Evolutionary conservation across 306 rosid species (phyloP), one percentile per base, ranked within the genome.

Genomic region (Fragaria ananassa): DNA sequence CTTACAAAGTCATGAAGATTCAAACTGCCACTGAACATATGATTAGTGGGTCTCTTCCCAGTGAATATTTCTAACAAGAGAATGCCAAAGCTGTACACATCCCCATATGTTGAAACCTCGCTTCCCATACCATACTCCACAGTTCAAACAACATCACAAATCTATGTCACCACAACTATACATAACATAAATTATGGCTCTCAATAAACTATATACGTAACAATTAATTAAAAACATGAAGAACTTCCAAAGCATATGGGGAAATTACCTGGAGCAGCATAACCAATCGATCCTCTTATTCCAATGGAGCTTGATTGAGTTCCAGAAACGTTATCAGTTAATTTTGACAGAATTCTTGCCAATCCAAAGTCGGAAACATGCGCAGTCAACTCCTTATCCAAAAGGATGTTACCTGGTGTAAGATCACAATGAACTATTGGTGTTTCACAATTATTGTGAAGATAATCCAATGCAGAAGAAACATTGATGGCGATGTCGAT

Each of bases 301-400:
- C 13, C 62, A 21, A 56, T 21, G 14, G 62, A 56, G 29, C 62
- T 3, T 56, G 62, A n/a, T 21, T 56, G 31, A 56, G 10, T 0
- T 56, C 23, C 62, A 56, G 31, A 56, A 56, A 21, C 6, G 1
- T 56, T 1, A 0, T 23, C 29, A 2, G 31, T 29, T 0, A 21
- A n/a, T 21, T 56, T 74, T 4, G 72, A 23, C 10, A 76, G 10
- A 29, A 85, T 62, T 4, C 62, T 81, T 50, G 21, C 81, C 34
- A 81, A 18, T 21, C 86, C 86, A 0, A 83, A 83, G 25, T 84
- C 84, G 2, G 82, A 70, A 12, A 85, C 83, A 27, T 85, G 85
- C 0, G 71, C 88, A 6, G 78, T 83, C 71, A 84, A 29, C 60
- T 84, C 79, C 7, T 58, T 15, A 1, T 84, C 79, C 42, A 84